Evolutionary conservation across 805 yeast genomes (phyloP).

Genomic region (Jamesozyma lodderae): DNA sequence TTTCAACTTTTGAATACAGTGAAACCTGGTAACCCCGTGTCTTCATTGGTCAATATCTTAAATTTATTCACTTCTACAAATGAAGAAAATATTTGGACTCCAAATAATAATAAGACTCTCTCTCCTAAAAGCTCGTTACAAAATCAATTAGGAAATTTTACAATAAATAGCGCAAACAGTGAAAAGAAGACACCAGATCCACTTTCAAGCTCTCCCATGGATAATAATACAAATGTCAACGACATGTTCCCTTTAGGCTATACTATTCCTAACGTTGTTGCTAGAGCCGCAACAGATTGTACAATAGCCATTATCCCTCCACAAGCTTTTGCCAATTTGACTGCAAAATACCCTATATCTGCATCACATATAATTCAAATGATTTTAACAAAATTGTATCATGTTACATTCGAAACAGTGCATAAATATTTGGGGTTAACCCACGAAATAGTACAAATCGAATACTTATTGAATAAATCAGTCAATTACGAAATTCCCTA

Average conservation of each 20-base stretch:
- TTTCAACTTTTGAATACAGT: slow-evolving; percentile 75
- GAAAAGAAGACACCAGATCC: not conserved
- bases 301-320: slow-evolving; percentile 91
- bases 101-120: not conserved
- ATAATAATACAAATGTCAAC: not conserved
- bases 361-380: slow-evolving; percentile 92
- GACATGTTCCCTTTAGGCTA: not conserved
- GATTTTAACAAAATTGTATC: slow-evolving; percentile 74
- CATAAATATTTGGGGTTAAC: slow-evolving; percentile 82
- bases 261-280: slow-evolving; percentile 42
- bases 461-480: slow-evolving; percentile 49
- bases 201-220: not conserved
- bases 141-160: not conserved
- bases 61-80: slow-evolving; percentile 50
- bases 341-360: slow-evolving; percentile 71
- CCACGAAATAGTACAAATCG: slow-evolving; percentile 69
- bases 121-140: not conserved
- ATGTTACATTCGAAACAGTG: slow-evolving; percentile 87
- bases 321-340: slow-evolving; percentile 65
- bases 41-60: slow-evolving; percentile 72
- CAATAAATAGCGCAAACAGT: not conserved
- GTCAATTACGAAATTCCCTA: slow-evolving; percentile 47
- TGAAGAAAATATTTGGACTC: not conserved
- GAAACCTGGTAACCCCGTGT: slow-evolving; percentile 74
- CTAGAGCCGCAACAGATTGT: slow-evolving; percentile 63